phyloP scores from a whole-genome alignment of 1,139 yeast genomes.

The Hyphopichia fennica region DNA sequence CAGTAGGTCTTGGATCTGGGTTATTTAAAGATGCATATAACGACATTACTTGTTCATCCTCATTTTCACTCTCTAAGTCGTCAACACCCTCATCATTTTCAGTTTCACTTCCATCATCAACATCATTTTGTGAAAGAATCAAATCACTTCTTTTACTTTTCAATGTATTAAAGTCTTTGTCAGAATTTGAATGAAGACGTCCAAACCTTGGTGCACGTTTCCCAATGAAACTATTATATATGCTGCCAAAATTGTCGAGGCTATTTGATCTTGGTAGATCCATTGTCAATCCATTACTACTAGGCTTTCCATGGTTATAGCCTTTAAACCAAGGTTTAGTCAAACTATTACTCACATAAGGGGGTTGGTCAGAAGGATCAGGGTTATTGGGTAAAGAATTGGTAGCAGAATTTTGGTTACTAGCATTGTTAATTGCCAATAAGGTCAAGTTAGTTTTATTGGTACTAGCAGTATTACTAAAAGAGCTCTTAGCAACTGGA shows the following conservation, averaged over 20 bases:
- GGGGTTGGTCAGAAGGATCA: neutral
- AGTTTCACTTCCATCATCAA: slow-evolving; percentile 9
- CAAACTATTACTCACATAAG: neutral
- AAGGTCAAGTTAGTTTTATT: slow-evolving; percentile 4
- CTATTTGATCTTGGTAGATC: slow-evolving; percentile 18
- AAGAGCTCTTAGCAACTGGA: slow-evolving; percentile 43
- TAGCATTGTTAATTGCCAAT: slow-evolving; percentile 8
- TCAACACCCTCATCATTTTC: slow-evolving; percentile 19
- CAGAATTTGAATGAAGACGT: slow-evolving; percentile 17
- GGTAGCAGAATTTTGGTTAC: slow-evolving; percentile 1
- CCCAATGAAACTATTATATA: slow-evolving; percentile 19
- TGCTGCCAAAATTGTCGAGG: slow-evolving; percentile 20
- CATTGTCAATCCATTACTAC: slow-evolving; percentile 7
- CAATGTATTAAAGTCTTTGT: slow-evolving; percentile 10
- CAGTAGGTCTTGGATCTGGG: slow-evolving; percentile 7
- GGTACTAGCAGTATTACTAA: slow-evolving; percentile 8
- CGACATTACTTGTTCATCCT: slow-evolving; percentile 56
- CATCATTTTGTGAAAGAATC: slow-evolving; percentile 4
- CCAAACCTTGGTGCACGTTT: slow-evolving; percentile 17
- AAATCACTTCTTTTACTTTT: slow-evolving; percentile 7
- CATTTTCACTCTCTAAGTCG: slow-evolving; percentile 42
- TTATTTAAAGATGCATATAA: slow-evolving; percentile 42
- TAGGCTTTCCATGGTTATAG: slow-evolving; percentile 12
- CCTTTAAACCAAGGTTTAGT: slow-evolving; percentile 23
- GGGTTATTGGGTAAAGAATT: neutral